A percentile compares a stretch with the other conserved stretches of the same genome.
Conservation (phyloP, 768 basidiomycete genomes). For the Daedalea quercina region DNA sequence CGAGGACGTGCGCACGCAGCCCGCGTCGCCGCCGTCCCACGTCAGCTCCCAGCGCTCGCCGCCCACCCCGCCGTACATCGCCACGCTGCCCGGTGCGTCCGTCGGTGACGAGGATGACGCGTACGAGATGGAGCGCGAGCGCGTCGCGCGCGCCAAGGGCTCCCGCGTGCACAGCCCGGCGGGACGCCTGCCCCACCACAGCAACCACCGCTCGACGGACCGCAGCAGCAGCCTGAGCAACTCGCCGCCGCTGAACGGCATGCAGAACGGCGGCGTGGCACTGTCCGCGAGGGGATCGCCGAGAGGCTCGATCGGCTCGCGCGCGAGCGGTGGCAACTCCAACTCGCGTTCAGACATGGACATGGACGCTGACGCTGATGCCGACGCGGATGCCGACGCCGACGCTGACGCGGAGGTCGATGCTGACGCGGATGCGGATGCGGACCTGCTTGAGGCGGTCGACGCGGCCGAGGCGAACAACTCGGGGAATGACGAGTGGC, state of each 20-base stretch:
- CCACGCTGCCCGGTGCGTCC: conserved; percentile 17
- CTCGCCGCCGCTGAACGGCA: conserved; percentile 3
- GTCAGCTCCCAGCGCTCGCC: conserved; percentile 8
- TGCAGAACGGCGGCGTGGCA: neutral
- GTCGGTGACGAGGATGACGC: conserved; percentile 18
- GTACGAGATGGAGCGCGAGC: conserved; percentile 9
- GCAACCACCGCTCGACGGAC: neutral
- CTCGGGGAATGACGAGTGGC: conserved; percentile 17
- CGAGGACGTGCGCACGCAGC: conserved; percentile 8
- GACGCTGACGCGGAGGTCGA: conserved; percentile 29
- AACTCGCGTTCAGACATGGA: conserved; percentile 11
- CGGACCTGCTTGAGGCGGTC: conserved; percentile 30
- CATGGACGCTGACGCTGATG: conserved; percentile 24
- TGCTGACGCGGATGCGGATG: conserved; percentile 26
- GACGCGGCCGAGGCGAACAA: conserved; percentile 33
- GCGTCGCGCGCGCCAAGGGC: neutral
- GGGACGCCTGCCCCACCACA: neutral
- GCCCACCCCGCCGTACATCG: conserved; percentile 20
- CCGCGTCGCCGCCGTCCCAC: conserved; percentile 11
- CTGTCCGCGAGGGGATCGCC: conserved; percentile 9
- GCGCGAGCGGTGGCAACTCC: conserved; percentile 10
- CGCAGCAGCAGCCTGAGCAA: neutral
- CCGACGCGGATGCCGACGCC: conserved; percentile 22
- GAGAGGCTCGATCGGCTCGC: conserved; percentile 9
- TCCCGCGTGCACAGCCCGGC: neutral